A percentile compares a stretch with the other conserved stretches of the same genome.
Evolutionary conservation across 2,329 filamentous ascomycete genomes (phyloP).

Genomic region (Parastagonospora nodorum): DNA sequence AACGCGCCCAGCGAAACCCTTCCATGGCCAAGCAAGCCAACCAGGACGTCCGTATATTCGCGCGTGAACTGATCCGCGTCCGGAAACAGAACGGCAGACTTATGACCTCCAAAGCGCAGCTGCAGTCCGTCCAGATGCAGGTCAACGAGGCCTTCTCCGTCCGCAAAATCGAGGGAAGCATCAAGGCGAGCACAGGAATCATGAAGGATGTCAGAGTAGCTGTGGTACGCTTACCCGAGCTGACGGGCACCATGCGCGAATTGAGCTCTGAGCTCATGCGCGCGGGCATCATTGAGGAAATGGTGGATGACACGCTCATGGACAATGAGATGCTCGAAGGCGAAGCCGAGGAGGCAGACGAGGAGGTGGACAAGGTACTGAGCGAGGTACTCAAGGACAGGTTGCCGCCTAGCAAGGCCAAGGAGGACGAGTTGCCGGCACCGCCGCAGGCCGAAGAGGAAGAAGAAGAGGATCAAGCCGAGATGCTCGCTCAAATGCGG

Average conservation of each 20-base stretch:
- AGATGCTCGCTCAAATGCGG: slow-evolving; percentile 92
- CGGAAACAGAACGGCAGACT: slow-evolving; percentile 77
- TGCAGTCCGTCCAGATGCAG: slow-evolving; percentile 94
- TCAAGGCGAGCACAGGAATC: slow-evolving; percentile 82
- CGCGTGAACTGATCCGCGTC: slow-evolving; percentile 81
- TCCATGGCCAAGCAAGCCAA: slow-evolving; percentile 78
- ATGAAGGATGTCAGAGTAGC: slow-evolving; percentile 98
- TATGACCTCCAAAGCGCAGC: slow-evolving; percentile 85
- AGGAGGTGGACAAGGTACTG: slow-evolving; percentile 89
- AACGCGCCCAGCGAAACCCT: slow-evolving; percentile 79
- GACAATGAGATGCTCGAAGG: slow-evolving; percentile 68
- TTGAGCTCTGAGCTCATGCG: slow-evolving; percentile 86
- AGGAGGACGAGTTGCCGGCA: slow-evolving; percentile 58
- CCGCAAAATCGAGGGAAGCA: slow-evolving; percentile 92
- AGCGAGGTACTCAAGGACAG: slow-evolving; percentile 87
- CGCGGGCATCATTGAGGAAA: slow-evolving; percentile 97
- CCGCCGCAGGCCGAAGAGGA: slow-evolving; percentile 65
- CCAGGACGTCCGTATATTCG: slow-evolving; percentile 84
- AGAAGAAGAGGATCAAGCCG: slow-evolving; percentile 85
- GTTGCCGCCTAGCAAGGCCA: slow-evolving; percentile 68
- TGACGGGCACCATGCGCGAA: slow-evolving; percentile 88
- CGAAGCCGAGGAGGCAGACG: slow-evolving; percentile 72
- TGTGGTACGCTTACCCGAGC: slow-evolving; percentile 82
- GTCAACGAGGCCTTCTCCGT: slow-evolving; percentile 96
- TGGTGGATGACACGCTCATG: slow-evolving; percentile 87